These are phyloP conservation scores for Candida insectalens DNA, from an alignment of 805 yeast genomes.

Conservation along the genomic window DNA sequence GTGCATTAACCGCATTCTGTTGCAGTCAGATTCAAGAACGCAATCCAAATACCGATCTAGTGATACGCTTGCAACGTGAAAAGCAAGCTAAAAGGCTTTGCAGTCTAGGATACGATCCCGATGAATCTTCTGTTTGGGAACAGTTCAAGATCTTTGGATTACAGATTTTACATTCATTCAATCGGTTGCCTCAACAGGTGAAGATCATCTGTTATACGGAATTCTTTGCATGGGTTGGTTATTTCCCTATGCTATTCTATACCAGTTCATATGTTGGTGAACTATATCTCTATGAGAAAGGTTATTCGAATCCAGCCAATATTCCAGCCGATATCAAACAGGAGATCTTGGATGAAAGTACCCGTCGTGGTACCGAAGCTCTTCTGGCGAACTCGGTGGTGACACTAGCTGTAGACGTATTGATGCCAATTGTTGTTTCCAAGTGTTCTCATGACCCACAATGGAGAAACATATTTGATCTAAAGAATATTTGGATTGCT, in stretches of 20 bases:
- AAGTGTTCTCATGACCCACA: slow-evolving; percentile 1
- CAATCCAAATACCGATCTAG: slow-evolving; percentile 33
- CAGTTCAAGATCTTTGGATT: slow-evolving; percentile 17
- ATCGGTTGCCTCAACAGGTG: slow-evolving; percentile 39
- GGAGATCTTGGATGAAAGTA: slow-evolving; percentile 32
- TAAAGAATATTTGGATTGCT: slow-evolving; percentile 36
- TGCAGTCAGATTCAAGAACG: slow-evolving; percentile 37
- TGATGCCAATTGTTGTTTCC: slow-evolving; percentile 34
- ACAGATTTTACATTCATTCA: slow-evolving; percentile 28
- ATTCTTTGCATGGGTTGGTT: slow-evolving; percentile 61
- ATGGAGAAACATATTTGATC: slow-evolving; percentile 9
- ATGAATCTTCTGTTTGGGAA: slow-evolving; percentile 10
- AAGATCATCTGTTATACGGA: slow-evolving; percentile 44
- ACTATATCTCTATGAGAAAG: slow-evolving; percentile 33
- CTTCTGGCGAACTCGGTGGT: slow-evolving; percentile 38
- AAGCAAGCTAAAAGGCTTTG: slow-evolving; percentile 23
- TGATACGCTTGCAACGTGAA: slow-evolving; percentile 29
- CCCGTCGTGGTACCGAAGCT: slow-evolving; percentile 44
- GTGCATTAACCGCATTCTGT: slow-evolving; percentile 29
- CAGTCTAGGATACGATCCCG: slow-evolving; percentile 26
- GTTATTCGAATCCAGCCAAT: slow-evolving; percentile 28
- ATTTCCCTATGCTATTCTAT: slow-evolving; percentile 56
- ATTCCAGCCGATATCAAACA: slow-evolving; percentile 29
- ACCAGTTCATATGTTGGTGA: slow-evolving; percentile 61
- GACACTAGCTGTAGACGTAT: slow-evolving; percentile 32